Evolutionary conservation across 805 yeast genomes (phyloP).

Genomic region (Suhomyces tanzawaensis): DNA sequence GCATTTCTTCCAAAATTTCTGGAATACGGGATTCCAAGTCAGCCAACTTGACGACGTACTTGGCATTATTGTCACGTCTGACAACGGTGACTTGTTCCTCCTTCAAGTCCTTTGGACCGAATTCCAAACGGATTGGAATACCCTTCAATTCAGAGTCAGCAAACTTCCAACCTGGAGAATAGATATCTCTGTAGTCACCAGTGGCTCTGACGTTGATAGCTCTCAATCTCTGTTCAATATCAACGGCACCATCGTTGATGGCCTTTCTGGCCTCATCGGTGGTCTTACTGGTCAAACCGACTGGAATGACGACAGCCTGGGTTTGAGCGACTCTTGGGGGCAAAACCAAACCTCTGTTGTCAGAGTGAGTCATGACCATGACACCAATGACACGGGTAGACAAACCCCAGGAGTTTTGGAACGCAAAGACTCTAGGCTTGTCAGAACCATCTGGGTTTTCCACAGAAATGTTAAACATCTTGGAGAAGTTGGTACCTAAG

Average conservation of each 20-base stretch:
- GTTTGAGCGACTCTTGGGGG: conserved; percentile 96
- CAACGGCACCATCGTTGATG: conserved; percentile 67
- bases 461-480: conserved; percentile 94
- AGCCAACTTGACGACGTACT: conserved; percentile 61
- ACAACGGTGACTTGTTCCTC: conserved; percentile 80
- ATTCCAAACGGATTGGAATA: conserved; percentile 87
- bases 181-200: conserved; percentile 89
- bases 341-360: conserved; percentile 94
- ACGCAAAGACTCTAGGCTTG: conserved; percentile 81
- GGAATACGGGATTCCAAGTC: conserved; percentile 68
- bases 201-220: conserved; percentile 68
- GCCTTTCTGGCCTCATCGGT: conserved; percentile 68
- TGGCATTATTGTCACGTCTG: conserved; percentile 86
- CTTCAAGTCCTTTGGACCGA: conserved; percentile 94
- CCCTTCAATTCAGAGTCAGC: conserved; percentile 97
- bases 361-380: conserved; percentile 98
- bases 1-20: conserved; percentile 78
- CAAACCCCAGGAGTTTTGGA: conserved; percentile 99
- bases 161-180: conserved; percentile 98
- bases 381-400: conserved; percentile 99
- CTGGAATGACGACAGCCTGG: conserved; percentile 92
- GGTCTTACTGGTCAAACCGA: conserved; percentile 89
- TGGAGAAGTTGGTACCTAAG: conserved; percentile 96
- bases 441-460: conserved; percentile 93
- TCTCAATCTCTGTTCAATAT: conserved; percentile 60